Percentiles rank a stretch among this genome's conserved stretches.
Evolutionary conservation across 2,329 filamentous ascomycete genomes (phyloP).

Genomic region (Cladorrhinum sp.): DNA sequence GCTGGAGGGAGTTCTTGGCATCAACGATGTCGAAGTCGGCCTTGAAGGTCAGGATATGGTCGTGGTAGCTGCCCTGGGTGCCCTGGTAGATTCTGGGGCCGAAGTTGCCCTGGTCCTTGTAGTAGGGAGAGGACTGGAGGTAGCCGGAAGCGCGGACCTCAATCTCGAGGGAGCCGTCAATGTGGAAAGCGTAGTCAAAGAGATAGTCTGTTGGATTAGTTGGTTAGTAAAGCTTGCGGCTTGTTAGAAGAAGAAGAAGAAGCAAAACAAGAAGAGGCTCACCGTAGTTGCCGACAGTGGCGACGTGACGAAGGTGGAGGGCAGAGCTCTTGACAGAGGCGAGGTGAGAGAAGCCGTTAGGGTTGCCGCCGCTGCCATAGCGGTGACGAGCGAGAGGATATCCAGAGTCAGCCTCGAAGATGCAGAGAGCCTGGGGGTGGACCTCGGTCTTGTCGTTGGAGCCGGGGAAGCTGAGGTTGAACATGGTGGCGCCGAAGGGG

Average conservation of each 20-base stretch:
- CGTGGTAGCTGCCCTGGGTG: constrained; percentile 37
- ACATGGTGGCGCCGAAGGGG: constrained; percentile 38
- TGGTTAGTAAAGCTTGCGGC: too few species aligned
- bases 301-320: constrained; percentile 37
- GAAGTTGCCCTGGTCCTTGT: constrained; percentile 33
- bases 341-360: constrained; percentile 32
- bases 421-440: constrained; percentile 36
- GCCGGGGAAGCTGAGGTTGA: constrained; percentile 33
- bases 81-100: constrained; percentile 36
- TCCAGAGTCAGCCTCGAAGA: constrained; percentile 39
- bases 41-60: constrained; percentile 40
- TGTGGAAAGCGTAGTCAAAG: constrained; percentile 35
- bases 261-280: too few species aligned
- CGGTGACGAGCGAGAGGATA: constrained; percentile 38
- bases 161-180: constrained; percentile 39
- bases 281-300: constrained; percentile 44
- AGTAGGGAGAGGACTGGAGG: constrained; percentile 36
- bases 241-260: too few species aligned
- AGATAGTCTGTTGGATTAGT: too few species aligned
- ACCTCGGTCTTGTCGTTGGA: constrained; percentile 31
- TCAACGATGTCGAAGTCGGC: constrained; percentile 40
- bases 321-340: constrained; percentile 34
- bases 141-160: constrained; percentile 39
- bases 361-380: constrained; percentile 21
- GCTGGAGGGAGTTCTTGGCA: constrained; percentile 35